Conservation (phyloP, 805 yeast species). For the Cyberlindnera galapagoensis region DNA sequence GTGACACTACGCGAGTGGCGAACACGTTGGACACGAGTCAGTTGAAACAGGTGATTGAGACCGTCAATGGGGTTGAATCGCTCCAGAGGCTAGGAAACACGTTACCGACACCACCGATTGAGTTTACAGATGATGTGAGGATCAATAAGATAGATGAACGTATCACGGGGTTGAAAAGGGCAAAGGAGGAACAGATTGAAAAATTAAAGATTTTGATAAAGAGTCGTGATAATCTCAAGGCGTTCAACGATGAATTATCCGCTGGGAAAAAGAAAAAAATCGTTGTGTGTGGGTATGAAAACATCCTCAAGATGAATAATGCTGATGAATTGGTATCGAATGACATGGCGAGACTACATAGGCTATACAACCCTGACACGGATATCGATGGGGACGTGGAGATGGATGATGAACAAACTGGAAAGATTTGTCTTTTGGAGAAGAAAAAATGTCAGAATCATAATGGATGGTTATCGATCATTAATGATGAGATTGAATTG, state of each 20-base stretch:
- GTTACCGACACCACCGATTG: slow-evolving; percentile 38
- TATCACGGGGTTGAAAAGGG: neutral
- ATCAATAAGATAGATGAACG: slow-evolving; percentile 4
- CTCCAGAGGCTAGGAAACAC: slow-evolving; percentile 28
- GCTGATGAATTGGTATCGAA: slow-evolving; percentile 19
- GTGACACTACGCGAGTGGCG: neutral
- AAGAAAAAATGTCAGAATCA: slow-evolving; percentile 52
- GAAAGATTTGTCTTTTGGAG: slow-evolving; percentile 43
- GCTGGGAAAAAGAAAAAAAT: slow-evolving; percentile 26
- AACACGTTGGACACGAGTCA: slow-evolving; percentile 5
- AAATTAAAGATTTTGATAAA: slow-evolving; percentile 17
- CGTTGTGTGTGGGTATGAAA: slow-evolving; percentile 51
- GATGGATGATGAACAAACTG: neutral
- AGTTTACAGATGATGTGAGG: slow-evolving; percentile 12
- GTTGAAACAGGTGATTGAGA: slow-evolving; percentile 11
- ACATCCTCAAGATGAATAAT: slow-evolving; percentile 8
- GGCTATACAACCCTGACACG: slow-evolving; percentile 3
- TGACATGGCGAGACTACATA: slow-evolving; percentile 6
- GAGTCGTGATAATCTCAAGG: slow-evolving; percentile 21
- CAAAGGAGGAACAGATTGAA: slow-evolving; percentile 5
- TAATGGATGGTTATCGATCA: slow-evolving; percentile 39
- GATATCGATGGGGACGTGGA: slow-evolving; percentile 6
- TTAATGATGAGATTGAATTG: slow-evolving; percentile 30
- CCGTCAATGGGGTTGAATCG: slow-evolving; percentile 8
- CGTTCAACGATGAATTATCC: slow-evolving; percentile 20